Conservation (phyloP, 2,329 filamentous ascomycete genomes). For the Diaporthe sp. region DNA sequence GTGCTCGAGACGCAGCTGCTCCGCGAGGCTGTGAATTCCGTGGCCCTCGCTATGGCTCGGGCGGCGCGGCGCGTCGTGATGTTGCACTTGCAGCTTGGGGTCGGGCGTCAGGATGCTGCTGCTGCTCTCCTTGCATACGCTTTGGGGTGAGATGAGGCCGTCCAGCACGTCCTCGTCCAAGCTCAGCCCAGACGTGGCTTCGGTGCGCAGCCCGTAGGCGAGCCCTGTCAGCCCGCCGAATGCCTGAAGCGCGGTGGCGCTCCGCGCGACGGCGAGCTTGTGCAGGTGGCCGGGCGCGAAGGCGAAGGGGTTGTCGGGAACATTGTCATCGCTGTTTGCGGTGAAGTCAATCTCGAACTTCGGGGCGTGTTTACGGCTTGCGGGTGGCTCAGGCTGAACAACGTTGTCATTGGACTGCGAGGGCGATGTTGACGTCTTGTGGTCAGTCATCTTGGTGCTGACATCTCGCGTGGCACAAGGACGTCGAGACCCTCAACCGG, state of each 20-base stretch:
- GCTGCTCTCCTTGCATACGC: constrained; percentile 51
- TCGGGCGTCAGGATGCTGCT: constrained; percentile 36
- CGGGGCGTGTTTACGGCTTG: not conserved
- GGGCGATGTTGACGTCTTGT: constrained; percentile 3
- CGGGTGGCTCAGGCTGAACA: not conserved
- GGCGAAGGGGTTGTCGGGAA: constrained; percentile 58
- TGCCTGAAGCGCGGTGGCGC: constrained; percentile 57
- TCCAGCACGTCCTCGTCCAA: constrained; percentile 59
- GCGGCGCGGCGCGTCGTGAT: constrained; percentile 34
- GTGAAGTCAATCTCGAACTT: constrained; percentile 16
- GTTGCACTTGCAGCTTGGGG: not conserved
- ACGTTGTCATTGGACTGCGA: not conserved
- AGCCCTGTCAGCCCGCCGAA: constrained; percentile 66
- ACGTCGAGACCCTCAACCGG: not conserved
- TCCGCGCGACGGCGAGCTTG: constrained; percentile 63
- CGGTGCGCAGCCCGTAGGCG: constrained; percentile 60
- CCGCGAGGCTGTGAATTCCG: constrained; percentile 37
- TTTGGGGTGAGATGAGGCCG: constrained; percentile 59
- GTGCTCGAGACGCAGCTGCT: constrained; percentile 42
- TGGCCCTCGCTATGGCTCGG: constrained; percentile 43
- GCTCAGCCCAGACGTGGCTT: constrained; percentile 58
- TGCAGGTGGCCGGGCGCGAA: constrained; percentile 65
- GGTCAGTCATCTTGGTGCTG: constrained; percentile 22
- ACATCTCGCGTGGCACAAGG: constrained; percentile 25
- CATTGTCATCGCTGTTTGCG: constrained; percentile 9